These are phyloP conservation scores for Buxus sempervirens DNA, from an alignment of 164 flowering plant genomes.

Conservation along the genomic window DNA sequence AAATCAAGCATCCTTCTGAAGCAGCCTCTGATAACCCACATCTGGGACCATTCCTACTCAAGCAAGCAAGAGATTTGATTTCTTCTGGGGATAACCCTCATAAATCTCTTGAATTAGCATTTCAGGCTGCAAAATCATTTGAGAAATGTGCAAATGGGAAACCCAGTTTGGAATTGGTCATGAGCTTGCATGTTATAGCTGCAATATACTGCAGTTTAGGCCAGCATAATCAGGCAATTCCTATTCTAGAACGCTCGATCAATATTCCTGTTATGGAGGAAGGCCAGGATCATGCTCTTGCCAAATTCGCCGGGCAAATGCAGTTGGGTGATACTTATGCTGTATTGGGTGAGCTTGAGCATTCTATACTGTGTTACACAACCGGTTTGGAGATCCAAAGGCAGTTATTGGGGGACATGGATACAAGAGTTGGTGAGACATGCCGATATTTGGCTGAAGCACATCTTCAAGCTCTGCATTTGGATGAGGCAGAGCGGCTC, in stretches of 20 bases:
- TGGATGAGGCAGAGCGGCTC: slow-evolving; percentile 78
- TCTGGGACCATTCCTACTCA: slow-evolving; percentile 79
- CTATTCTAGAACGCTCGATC: slow-evolving; percentile 75
- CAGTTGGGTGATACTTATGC: slow-evolving; percentile 95
- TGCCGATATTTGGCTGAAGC: slow-evolving; percentile 94
- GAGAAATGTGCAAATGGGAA: slow-evolving; percentile 71
- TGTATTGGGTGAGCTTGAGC: slow-evolving; percentile 83
- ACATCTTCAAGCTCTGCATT: slow-evolving; percentile 82
- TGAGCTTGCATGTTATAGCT: slow-evolving; percentile 86
- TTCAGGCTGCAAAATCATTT: slow-evolving; percentile 78
- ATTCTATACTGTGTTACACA: slow-evolving; percentile 61
- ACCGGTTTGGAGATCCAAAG: slow-evolving; percentile 73
- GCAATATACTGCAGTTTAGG: slow-evolving; percentile 84
- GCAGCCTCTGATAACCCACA: slow-evolving; percentile 53
- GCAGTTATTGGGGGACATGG: slow-evolving; percentile 69
- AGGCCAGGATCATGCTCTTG: slow-evolving; percentile 86
- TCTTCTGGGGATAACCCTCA: slow-evolving; percentile 70
- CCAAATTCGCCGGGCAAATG: slow-evolving; percentile 91
- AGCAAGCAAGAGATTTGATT: slow-evolving; percentile 78
- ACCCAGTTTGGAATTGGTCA: slow-evolving; percentile 77
- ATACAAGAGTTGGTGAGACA: slow-evolving; percentile 91
- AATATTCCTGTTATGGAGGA: slow-evolving; percentile 70
- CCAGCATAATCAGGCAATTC: slow-evolving; percentile 71
- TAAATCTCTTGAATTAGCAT: slow-evolving; percentile 73
- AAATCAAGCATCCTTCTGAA: slow-evolving; percentile 40